phyloP scores from a whole-genome alignment of 2,329 filamentous ascomycete species.

The Rhytidhysteron rufulum region DNA sequence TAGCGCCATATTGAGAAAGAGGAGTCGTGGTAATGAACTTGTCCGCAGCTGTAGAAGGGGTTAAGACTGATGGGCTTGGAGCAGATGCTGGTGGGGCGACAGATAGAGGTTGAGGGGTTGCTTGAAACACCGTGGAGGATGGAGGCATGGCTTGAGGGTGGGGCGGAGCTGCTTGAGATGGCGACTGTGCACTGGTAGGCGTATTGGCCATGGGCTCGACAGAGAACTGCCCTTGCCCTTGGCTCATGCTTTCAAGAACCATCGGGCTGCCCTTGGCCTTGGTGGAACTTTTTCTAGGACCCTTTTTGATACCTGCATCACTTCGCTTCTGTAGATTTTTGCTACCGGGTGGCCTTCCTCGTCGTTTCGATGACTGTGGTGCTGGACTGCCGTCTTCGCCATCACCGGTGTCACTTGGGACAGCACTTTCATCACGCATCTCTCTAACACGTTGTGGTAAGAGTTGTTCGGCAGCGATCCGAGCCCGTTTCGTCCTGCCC shows the following conservation, averaged over 20 bases:
- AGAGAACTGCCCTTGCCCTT: constrained; percentile 35
- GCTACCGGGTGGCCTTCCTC: constrained; percentile 41
- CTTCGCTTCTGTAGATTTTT: constrained; percentile 45
- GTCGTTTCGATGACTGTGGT: constrained; percentile 15
- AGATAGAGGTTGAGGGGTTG: constrained; percentile 25
- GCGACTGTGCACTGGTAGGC: constrained; percentile 8
- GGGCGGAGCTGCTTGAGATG: constrained; percentile 2
- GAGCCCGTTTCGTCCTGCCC: constrained; percentile 26
- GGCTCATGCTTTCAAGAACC: constrained; percentile 32
- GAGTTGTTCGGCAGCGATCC: constrained; percentile 21
- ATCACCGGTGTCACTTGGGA: constrained; percentile 24
- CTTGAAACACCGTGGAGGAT: constrained; percentile 32
- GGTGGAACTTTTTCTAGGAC: constrained; percentile 36
- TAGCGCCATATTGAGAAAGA: constrained; percentile 26
- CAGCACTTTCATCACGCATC: constrained; percentile 41
- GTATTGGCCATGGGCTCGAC: constrained; percentile 20
- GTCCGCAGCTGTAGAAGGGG: constrained; percentile 24
- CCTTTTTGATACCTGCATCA: constrained; percentile 49
- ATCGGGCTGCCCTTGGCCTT: constrained; percentile 20
- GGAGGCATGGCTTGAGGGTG: constrained; percentile 15
- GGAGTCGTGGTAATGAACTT: constrained; percentile 33
- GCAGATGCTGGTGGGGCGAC: constrained; percentile 16
- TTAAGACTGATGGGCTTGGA: constrained; percentile 5
- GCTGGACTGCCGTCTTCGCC: constrained; percentile 31
- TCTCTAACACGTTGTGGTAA: constrained; percentile 44